Evolutionary conservation across 306 rosid species (phyloP).

Genomic region (Pterocarpus macrocarpus): DNA sequence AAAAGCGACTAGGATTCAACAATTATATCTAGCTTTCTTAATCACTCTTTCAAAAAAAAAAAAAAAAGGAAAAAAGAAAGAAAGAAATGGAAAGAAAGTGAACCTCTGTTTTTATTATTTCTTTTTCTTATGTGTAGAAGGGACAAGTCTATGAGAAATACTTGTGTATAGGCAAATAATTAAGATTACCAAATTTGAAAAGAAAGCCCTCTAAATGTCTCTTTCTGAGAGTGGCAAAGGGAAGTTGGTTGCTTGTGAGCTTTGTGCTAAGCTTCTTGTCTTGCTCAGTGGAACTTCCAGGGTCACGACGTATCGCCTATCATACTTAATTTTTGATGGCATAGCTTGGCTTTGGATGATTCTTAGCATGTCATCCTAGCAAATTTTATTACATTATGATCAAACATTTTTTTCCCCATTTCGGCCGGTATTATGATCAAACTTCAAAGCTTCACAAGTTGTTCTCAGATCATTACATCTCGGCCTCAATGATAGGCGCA

Average conservation of each 20-base stretch:
- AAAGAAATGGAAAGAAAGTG: not conserved
- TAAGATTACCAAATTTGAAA: not conserved
- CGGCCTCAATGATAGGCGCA: too few relatives aligned
- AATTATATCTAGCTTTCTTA: not conserved
- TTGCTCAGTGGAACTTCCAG: not conserved
- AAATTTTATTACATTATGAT: not conserved
- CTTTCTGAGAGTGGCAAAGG: constrained; percentile 14
- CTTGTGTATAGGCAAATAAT: not conserved
- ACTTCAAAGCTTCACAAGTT: constrained; percentile 10
- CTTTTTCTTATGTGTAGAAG: not conserved
- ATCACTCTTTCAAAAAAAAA: not conserved
- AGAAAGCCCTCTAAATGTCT: constrained; percentile 13
- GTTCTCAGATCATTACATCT: not conserved
- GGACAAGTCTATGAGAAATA: not conserved
- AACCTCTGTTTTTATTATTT: not conserved
- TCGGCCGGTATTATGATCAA: not conserved
- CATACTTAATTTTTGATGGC: constrained; percentile 23
- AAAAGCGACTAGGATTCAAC: not conserved
- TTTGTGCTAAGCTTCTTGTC: constrained; percentile 17
- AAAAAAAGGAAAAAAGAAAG: too few relatives aligned
- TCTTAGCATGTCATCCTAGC: not conserved
- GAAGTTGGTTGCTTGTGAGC: constrained; percentile 25
- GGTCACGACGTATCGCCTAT: not conserved
- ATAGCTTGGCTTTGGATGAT: constrained; percentile 16
- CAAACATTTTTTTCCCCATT: too few relatives aligned